Evolutionary conservation across 2,329 filamentous ascomycete species (phyloP), one percentile per base, ranked within the genome.

Genomic region (Botrytis galanthina): DNA sequence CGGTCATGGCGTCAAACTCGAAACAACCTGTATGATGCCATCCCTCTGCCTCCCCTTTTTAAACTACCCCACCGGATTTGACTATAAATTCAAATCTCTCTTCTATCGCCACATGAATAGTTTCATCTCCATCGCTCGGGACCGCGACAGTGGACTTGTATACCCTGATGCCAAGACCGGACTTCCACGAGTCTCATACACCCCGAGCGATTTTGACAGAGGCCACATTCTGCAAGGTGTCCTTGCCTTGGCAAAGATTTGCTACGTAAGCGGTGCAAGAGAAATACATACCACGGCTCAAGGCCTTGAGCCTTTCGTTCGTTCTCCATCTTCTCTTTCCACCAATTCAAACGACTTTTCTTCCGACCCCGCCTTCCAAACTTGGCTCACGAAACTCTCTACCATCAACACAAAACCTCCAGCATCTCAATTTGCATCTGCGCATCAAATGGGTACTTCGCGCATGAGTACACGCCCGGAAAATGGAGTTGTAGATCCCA

Each of bases 1-100:
- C 60, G 93, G 94, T 73, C 93, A 98, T 78, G 95, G 95, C 57
- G 86, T 87, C 67, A 97, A 97, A 81, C 85, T 98, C 42, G 94
- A 98, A 84, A 86, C 90, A 16, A 89, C 89, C 1, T 88, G 88
- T 78, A 95, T 96, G 92, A 77, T 90, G 79, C 93, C 94, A 0
- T 88, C 90, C 29, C 81, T 89, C 4, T 86, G 89, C 77, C 83
- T 94, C 22, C 84, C 89, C 8, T 83, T 87, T 70, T 84, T 93
- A 71, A 87, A 90, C 22, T 97, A 92, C 90, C 84, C 81, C n/a
- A 84, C 85, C 72, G 92, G 90, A 0, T 80, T 94, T 18, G 87
- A 93, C 62, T 93, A 87, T 81, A 97, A 97, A 83, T 83, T 91
- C n/a, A 84, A 89, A 74, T 86, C 88, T 0, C 87, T 93, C 22